Evolutionary conservation across 768 basidiomycete species (phyloP).

Genomic region (Collybia nuda): DNA sequence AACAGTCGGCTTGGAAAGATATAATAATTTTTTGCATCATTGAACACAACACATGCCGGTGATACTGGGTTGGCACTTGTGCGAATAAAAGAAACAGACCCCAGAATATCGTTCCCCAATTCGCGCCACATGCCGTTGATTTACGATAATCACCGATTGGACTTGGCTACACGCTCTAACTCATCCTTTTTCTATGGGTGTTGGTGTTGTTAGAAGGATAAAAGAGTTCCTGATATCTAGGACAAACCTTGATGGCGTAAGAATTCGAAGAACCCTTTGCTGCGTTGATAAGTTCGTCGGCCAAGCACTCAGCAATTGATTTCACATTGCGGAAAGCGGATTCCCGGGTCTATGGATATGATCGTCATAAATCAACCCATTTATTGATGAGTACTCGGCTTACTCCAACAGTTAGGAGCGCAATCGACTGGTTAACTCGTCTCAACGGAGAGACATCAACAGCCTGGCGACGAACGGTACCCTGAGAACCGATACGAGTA

Average conservation of each 20-base stretch:
- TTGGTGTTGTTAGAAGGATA: constrained; percentile 2
- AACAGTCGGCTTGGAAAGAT: no score
- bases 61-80: no score
- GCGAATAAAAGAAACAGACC: not conserved
- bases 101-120: constrained; percentile 11
- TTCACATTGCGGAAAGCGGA: constrained; percentile 99
- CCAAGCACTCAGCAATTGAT: constrained; percentile 97
- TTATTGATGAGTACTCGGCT: constrained; percentile 25
- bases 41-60: no score
- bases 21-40: no score
- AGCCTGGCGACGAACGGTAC: constrained; percentile 98
- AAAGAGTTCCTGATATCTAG: not conserved
- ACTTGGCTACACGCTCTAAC: constrained; percentile 99
- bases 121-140: constrained; percentile 10
- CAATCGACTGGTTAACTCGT: constrained; percentile 95
- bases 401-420: constrained; percentile 95
- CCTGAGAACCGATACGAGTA: constrained; percentile 99
- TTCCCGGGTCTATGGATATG: constrained; percentile 79
- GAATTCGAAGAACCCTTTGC: constrained; percentile 99
- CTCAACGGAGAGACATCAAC: constrained; percentile 99
- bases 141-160: constrained; percentile 83
- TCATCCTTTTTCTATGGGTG: constrained; percentile 91
- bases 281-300: constrained; percentile 99
- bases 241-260: constrained; percentile 93
- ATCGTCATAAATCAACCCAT: not conserved